phyloP scores from a whole-genome alignment of 805 yeast genomes.

The Jamesozyma spencerorum region DNA sequence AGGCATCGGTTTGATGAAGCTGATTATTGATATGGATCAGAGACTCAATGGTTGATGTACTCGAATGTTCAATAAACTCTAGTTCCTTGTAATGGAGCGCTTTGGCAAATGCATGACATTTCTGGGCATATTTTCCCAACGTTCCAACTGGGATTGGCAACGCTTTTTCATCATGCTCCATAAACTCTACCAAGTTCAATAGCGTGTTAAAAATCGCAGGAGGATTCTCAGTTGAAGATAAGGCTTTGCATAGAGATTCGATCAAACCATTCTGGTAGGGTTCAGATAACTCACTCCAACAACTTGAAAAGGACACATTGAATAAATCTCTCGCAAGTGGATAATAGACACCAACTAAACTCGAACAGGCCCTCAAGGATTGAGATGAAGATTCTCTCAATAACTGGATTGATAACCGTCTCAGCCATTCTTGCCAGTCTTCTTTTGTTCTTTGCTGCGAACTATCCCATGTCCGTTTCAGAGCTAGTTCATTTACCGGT shows the following conservation, averaged over 20 bases:
- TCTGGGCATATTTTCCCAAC: constrained; percentile 83
- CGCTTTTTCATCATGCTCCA: constrained; percentile 96
- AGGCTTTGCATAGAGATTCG: constrained; percentile 73
- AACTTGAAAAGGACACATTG: constrained; percentile 89
- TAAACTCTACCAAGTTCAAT: constrained; percentile 83
- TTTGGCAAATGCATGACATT: constrained; percentile 96
- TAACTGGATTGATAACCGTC: constrained; percentile 74
- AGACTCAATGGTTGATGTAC: constrained; percentile 85
- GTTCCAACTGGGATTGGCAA: constrained; percentile 86
- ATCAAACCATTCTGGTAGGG: constrained; percentile 85
- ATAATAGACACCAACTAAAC: constrained; percentile 74
- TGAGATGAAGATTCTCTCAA: constrained; percentile 90
- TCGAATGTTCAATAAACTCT: constrained; percentile 89
- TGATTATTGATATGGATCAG: constrained; percentile 88
- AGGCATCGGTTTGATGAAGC: constrained; percentile 94
- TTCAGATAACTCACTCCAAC: constrained; percentile 88
- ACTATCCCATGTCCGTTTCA: constrained; percentile 87
- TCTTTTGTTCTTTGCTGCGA: constrained; percentile 81
- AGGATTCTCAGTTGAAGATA: constrained; percentile 84
- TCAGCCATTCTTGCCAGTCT: constrained; percentile 98
- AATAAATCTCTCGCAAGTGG: constrained; percentile 86
- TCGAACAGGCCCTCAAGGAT: constrained; percentile 86
- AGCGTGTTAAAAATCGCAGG: constrained; percentile 92
- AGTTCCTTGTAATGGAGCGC: constrained; percentile 92
- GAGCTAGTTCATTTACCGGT: constrained; percentile 53